These are phyloP conservation scores for Agaricus subrufescens DNA, from an alignment of 768 basidiomycete genomes.

Conservation along the genomic window DNA sequence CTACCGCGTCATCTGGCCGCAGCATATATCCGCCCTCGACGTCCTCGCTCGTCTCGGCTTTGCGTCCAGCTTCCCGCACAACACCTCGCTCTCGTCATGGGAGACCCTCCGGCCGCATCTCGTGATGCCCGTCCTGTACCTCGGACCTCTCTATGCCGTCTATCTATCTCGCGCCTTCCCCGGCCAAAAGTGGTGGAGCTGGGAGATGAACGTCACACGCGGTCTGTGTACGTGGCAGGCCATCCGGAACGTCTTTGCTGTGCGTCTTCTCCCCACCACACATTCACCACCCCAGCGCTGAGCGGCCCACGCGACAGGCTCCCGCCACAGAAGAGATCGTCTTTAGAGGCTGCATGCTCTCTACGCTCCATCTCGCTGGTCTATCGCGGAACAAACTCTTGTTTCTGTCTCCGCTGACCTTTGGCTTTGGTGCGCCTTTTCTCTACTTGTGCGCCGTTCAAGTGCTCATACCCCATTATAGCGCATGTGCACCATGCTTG, in stretches of 20 bases:
- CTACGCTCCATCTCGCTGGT: conserved; percentile 66
- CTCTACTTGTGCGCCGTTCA: not conserved
- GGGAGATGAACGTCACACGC: conserved; percentile 30
- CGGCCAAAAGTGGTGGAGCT: conserved; percentile 47
- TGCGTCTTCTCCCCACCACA: conserved; percentile 15
- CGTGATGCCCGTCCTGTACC: conserved; percentile 67
- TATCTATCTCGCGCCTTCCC: conserved; percentile 48
- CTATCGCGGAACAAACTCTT: conserved; percentile 56
- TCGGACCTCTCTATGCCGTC: conserved; percentile 68
- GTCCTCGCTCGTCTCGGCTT: conserved; percentile 6
- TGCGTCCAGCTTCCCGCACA: not conserved
- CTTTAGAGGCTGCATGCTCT: conserved; percentile 81
- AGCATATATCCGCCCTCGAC: conserved; percentile 5
- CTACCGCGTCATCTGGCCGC: not conserved
- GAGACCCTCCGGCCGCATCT: conserved; percentile 45
- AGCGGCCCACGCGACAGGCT: conserved; percentile 48
- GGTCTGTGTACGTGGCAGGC: conserved; percentile 52
- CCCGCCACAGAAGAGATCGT: conserved; percentile 92
- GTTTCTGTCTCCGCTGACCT: conserved; percentile 78
- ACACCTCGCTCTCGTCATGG: not conserved
- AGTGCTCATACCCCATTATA: conserved; percentile 21
- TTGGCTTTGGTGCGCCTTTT: conserved; percentile 70
- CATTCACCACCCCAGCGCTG: not conserved
- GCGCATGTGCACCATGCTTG: conserved; percentile 93
- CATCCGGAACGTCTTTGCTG: conserved; percentile 62